A percentile compares a stretch with the other conserved stretches of the same genome.
Conservation (phyloP, 345 rosid species). For the Gossypium rotundifolium region DNA sequence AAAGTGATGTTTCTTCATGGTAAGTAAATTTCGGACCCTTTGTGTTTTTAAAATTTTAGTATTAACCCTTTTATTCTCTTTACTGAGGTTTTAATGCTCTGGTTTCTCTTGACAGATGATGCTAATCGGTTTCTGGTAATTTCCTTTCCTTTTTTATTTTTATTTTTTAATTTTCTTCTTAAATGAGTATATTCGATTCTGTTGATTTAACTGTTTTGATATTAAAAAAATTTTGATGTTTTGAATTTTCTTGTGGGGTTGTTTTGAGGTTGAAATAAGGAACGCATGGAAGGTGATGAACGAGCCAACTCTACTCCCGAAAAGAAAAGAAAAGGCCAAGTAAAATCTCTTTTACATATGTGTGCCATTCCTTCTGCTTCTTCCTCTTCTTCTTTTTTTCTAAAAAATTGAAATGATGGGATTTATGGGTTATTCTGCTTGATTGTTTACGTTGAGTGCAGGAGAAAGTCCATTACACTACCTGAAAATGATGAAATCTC, state of each 20-base stretch:
- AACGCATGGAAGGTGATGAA: constrained; percentile 71
- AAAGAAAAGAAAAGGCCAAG: constrained; percentile 70
- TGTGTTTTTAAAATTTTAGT: neutral
- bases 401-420: neutral
- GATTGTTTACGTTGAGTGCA: constrained; percentile 26
- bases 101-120: constrained; percentile 47
- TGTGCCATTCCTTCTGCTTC: neutral
- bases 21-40: constrained; percentile 18
- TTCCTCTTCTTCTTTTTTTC: neutral
- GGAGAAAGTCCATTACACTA: constrained; percentile 74
- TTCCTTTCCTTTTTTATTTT: neutral
- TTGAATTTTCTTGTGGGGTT: neutral
- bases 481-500: constrained; percentile 47
- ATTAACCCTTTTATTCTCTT: neutral
- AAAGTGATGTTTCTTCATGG: constrained; percentile 86
- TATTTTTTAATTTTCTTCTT: neutral
- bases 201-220: neutral
- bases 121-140: constrained; percentile 73
- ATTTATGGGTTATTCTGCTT: neutral
- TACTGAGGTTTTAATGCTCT: constrained; percentile 1
- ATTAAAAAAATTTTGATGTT: neutral
- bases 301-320: constrained; percentile 67
- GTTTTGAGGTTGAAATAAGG: constrained; percentile 63
- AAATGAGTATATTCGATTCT: neutral
- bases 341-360: constrained; percentile 4